phyloP scores from a whole-genome alignment of 2,329 filamentous ascomycete species.

The Beauveria pseudobassiana region DNA sequence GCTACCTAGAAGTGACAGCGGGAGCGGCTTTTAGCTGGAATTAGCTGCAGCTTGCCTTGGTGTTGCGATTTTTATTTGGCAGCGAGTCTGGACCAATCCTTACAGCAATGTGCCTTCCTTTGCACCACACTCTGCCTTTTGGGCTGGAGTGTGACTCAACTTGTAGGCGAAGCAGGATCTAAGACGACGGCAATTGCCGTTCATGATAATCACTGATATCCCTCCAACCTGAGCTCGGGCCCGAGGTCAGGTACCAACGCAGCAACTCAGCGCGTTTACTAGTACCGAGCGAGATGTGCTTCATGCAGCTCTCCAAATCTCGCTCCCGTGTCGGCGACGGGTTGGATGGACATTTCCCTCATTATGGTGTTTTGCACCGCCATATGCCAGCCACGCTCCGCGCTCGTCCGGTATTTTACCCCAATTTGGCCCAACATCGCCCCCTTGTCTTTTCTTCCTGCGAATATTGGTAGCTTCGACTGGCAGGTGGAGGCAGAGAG shows the following conservation, averaged over 20 bases:
- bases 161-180: not conserved
- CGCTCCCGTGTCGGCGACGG: not conserved
- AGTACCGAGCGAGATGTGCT: not conserved
- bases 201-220: not conserved
- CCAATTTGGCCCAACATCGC: slow-evolving; percentile 3
- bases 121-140: not conserved
- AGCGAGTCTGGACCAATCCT: not conserved
- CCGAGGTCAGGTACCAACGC: slow-evolving; percentile 4
- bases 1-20: not conserved
- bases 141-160: not conserved
- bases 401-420: not conserved
- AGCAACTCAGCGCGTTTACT: not conserved
- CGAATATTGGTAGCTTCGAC: not conserved
- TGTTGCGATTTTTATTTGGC: not conserved
- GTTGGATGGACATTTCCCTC: not conserved
- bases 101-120: not conserved
- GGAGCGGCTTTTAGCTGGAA: slow-evolving; percentile 8
- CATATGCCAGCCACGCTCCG: too few relatives aligned
- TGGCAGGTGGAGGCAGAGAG: not conserved
- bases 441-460: not conserved
- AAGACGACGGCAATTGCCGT: not conserved
- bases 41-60: not conserved
- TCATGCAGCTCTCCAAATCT: not conserved
- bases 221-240: not conserved
- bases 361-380: not conserved